Evolutionary conservation across 2,329 filamentous ascomycete genomes (phyloP), one percentile per base, ranked within the genome.

Genomic region (Paraphoma chrysanthemicola): DNA sequence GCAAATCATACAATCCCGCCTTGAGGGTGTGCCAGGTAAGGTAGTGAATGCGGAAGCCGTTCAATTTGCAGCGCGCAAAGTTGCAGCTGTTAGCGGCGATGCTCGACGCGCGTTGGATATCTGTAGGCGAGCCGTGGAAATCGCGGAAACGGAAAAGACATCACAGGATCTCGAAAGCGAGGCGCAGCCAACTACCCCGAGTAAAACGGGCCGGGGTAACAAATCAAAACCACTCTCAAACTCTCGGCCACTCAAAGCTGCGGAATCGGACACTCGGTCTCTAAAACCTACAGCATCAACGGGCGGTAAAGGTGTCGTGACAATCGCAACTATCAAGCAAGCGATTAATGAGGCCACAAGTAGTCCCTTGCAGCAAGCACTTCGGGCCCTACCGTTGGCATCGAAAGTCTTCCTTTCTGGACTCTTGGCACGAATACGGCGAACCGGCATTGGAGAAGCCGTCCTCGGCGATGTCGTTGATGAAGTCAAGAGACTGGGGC

Each of bases 321-420:
- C 93, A 1, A 97, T 98, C 70, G 88, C 90, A 50, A 97, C 92
- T 4, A 90, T 98, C 75, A 96, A 96, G 77, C 88, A 91, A 71
- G 95, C 95, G 36, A 98, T 99, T 76, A 91, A 91, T 69, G 95
- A 99, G 79, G 93, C 94, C 5, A 98, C 94, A 0, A 93, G 91
- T 4, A 97, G 92, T 54, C 95, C 95, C 1, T 82, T 97, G 55
- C 94, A 97, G 73, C 92, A 95, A 73, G 93, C 93, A 71, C 85
- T 99, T 36, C 90, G 92, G 48, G 86, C 88, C 16, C 85, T 98
- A 18, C 92, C 95, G 0, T 83, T 97, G 42, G 85, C 89, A 28
- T 88, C 90, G 11, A 97, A 97, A 72, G 82, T 98, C 36, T 88
- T 98, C 65, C 86, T 99, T 50, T 89, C 92, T 1, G 92, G 93